Evolutionary conservation across 2,329 filamentous ascomycete species (phyloP).

Genomic region (Exophiala viscosa): DNA sequence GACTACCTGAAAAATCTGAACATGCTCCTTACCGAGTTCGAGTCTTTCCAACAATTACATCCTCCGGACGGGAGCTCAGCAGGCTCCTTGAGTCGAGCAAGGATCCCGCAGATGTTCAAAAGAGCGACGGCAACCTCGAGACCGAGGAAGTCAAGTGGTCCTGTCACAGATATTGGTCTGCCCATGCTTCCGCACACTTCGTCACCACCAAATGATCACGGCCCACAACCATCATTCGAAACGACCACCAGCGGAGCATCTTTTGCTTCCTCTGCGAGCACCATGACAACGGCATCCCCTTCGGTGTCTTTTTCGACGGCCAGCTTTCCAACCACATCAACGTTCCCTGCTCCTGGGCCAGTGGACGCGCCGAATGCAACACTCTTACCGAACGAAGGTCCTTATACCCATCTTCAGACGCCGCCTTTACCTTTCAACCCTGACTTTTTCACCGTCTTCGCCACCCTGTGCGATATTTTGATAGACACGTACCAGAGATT

Average conservation of each 20-base stretch:
- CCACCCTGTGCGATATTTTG: conserved; percentile 88
- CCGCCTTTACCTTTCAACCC: conserved; percentile 91
- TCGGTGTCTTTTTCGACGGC: conserved; percentile 37
- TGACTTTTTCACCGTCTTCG: conserved; percentile 95
- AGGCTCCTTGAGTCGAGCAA: conserved; percentile 68
- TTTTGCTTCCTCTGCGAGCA: conserved; percentile 36
- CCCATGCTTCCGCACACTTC: conserved; percentile 38
- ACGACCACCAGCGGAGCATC: conserved; percentile 43
- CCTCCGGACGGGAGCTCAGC: conserved; percentile 68
- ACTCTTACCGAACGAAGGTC: conserved; percentile 26
- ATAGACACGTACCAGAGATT: conserved; percentile 88
- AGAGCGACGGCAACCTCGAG: conserved; percentile 58
- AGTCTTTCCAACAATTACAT: conserved; percentile 85
- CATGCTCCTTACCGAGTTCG: conserved; percentile 82
- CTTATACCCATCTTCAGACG: conserved; percentile 81
- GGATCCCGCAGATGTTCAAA: conserved; percentile 80
- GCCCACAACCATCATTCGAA: conserved; percentile 33
- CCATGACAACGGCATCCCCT: conserved; percentile 22
- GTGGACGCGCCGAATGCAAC: conserved; percentile 27
- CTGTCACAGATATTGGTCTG: conserved; percentile 57
- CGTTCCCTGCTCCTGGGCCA: conserved; percentile 58
- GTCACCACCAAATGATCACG: conserved; percentile 22
- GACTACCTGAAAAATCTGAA: conserved; percentile 88
- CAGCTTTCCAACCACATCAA: conserved; percentile 33
- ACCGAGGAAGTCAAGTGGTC: conserved; percentile 36